Evolutionary conservation across 768 basidiomycete species (phyloP), one percentile per base, ranked within the genome.

Genomic region (Suillus tomentosus): DNA sequence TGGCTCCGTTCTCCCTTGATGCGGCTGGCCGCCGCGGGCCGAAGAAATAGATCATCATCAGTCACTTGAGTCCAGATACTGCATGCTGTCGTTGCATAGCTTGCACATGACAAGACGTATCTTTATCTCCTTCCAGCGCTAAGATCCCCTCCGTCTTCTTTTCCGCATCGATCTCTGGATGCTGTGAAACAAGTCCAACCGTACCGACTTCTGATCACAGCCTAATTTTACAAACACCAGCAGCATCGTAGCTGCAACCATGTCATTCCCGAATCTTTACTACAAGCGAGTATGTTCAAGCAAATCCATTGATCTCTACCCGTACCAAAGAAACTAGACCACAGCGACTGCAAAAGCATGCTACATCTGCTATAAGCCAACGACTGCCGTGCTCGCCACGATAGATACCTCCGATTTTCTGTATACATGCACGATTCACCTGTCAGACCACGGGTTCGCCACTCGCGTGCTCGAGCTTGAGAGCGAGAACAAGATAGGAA

Each of bases 251-350:
- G 39, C 57, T 27, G 42, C 57, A 13, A 31, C 11, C 39, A 91
- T 91, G 90, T 86, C 86, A 50, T 90, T 92, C 78, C 81, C 82
- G 39, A 96, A 97, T 74, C 71, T 94, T 51, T 97, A 96, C 78
- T 95, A 94, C 79, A 93, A 92, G 76, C 86, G 94, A 69, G 94
- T 94, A 75, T 80, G 86, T 81, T 31, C 34, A 40, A 55, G 5
- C 31, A 13, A 24, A 6, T 57, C 22, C 60, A 62, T 66, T 61
- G 24, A 64, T 45, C 60, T 53, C 58, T 34, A 50, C 50, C 43
- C 57, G 19, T 27, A 40, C 43, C 17, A 31, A 47, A 61, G 57
- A 50, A 60, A 53, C 24, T 73, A 96, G 94, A 86, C 88, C 50
- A 86, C 88, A 61, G 94, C 83, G 39, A 95, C 94, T 2, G 78